Evolutionary conservation across 495 filamentous ascomycete species (phyloP), one percentile per base, ranked within the genome.

Genomic region (Coniosporium apollinis): DNA sequence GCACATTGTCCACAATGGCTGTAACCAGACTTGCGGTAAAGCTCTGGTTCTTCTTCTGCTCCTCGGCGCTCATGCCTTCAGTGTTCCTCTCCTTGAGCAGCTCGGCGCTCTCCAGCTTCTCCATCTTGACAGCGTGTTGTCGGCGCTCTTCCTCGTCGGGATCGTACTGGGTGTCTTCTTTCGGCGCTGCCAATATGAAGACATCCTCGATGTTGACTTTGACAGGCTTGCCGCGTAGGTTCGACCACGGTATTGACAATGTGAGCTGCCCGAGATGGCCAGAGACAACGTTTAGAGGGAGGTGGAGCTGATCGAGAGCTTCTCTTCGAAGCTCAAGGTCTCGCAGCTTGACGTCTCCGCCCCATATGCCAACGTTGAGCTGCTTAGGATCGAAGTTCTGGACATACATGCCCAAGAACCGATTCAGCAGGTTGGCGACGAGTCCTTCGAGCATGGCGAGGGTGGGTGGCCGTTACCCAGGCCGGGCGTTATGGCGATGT

Each of bases 321-420:
- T 97, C 89, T 30, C 76, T 74, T 36, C 84, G 82, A 20, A 97
- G 69, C 57, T 97, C 83, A 25, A 97, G 76, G 43, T 94, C 76
- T 22, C 74, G 74, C 19, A 97, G 68, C 57, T 85, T 86, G 50
- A 96, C 87, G 60, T 97, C 87, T 36, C 91, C 91, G 5, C 79
- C 87, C 89, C 87, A 97, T 44, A 96, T 94, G 37, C 89, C 89
- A 38, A 96, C 82, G 51, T 94, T 94, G 31, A 97, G 69, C 62
- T 97, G 89, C 45, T 76, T 81, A 14, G 86, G 77, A 55, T 97
- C 87, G 52, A 97, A 96, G 57, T 97, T 97, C 66, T 89, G 85
- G 54, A 97, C 84, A 62, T 96, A 96, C 74, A 96, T 94, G 63
- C 91, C 91, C 72, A 97, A 60, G 60, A 96, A 94, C 59, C 91